These are phyloP conservation scores for Paspalum notatum DNA, from an alignment of 176 grass and related monocot genomes.

Conservation along the genomic window DNA sequence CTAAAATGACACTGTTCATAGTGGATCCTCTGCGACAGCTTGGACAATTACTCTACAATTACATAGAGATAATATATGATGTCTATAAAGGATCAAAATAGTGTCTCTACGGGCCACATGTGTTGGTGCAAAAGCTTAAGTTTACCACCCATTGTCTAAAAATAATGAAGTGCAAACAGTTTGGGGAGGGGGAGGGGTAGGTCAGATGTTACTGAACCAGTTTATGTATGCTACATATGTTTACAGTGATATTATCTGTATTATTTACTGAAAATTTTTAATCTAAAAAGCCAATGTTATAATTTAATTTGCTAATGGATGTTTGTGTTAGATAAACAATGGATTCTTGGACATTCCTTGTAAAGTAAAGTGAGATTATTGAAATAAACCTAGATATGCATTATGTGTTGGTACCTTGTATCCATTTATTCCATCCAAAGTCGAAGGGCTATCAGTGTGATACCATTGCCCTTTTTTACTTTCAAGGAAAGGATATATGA, in stretches of 20 bases:
- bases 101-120: not conserved
- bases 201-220: not conserved
- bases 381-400: not conserved
- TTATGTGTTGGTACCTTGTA: conserved; percentile 55
- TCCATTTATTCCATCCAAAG: conserved; percentile 58
- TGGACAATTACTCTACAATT: too few species aligned
- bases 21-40: too few species aligned
- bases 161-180: not conserved
- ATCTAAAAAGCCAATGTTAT: too few species aligned
- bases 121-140: not conserved
- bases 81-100: too few species aligned
- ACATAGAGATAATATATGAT: too few species aligned
- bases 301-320: too few species aligned
- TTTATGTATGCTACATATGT: not conserved
- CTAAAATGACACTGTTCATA: too few species aligned
- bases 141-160: not conserved
- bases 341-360: not conserved
- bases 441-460: conserved; percentile 36
- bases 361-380: not conserved
- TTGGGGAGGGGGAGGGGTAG: not conserved
- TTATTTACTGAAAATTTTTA: too few species aligned
- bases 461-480: conserved; percentile 72
- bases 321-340: not conserved
- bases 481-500: conserved; percentile 60
- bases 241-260: too few species aligned